Conservation (phyloP, 2,329 filamentous ascomycete species). For the Zymoseptoria ardabiliae region DNA sequence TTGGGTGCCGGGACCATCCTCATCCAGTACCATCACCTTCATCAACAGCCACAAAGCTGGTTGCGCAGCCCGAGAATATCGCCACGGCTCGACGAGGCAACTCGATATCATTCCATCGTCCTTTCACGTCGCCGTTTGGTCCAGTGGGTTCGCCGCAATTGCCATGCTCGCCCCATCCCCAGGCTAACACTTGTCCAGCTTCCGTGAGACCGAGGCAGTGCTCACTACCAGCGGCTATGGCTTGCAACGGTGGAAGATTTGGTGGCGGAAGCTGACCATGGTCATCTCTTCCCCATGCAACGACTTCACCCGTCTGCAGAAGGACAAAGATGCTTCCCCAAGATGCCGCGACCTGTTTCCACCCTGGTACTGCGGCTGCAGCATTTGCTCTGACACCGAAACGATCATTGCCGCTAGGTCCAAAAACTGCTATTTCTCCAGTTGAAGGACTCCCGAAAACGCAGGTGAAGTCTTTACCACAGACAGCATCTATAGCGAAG, state of each 20-base stretch:
- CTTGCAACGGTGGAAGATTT: slow-evolving; percentile 50
- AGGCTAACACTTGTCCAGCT: slow-evolving; percentile 61
- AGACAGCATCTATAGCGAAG: slow-evolving; percentile 58
- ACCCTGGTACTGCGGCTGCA: slow-evolving; percentile 48
- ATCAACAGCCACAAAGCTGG: slow-evolving; percentile 65
- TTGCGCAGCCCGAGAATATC: slow-evolving; percentile 83
- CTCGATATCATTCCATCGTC: slow-evolving; percentile 59
- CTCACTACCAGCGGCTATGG: slow-evolving; percentile 80
- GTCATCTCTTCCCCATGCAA: slow-evolving; percentile 77
- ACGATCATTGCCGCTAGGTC: slow-evolving; percentile 68
- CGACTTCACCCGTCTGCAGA: slow-evolving; percentile 50
- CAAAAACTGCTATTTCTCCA: slow-evolving; percentile 61
- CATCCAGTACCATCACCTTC: neutral
- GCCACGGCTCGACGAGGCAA: slow-evolving; percentile 46
- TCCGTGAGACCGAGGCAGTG: slow-evolving; percentile 70
- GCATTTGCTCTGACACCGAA: slow-evolving; percentile 39
- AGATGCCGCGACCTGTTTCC: slow-evolving; percentile 65
- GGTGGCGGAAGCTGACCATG: slow-evolving; percentile 70
- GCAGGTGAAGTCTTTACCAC: slow-evolving; percentile 80
- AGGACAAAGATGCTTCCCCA: slow-evolving; percentile 79
- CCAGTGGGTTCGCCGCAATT: slow-evolving; percentile 72
- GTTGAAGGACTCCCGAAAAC: slow-evolving; percentile 48
- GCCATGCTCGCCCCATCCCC: slow-evolving; percentile 97
- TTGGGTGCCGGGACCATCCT: neutral
- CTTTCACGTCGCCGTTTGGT: slow-evolving; percentile 59